These are phyloP conservation scores for Aureobasidium sp. DNA, from an alignment of 2,329 filamentous ascomycete genomes.

Conservation along the genomic window DNA sequence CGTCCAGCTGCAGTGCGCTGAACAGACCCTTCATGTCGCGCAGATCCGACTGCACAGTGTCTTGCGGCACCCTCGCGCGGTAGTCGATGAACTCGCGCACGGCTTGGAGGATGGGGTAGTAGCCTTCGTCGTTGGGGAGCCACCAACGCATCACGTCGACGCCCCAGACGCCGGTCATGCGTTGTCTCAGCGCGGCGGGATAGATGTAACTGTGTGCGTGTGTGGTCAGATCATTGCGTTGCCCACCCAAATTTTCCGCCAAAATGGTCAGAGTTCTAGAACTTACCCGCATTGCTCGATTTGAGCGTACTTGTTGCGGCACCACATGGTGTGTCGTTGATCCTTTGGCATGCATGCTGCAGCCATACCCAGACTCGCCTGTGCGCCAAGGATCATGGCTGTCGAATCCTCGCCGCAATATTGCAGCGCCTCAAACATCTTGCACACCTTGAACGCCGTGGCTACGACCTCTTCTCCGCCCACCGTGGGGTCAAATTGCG, in stretches of 20 bases:
- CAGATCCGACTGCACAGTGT: conserved; percentile 22
- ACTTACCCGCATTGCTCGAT: conserved; percentile 74
- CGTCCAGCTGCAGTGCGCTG: conserved; percentile 31
- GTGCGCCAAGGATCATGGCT: conserved; percentile 64
- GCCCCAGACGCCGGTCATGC: conserved; percentile 70
- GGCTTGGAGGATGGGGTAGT: conserved; percentile 64
- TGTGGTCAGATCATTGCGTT: too few species aligned
- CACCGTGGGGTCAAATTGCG: conserved; percentile 43
- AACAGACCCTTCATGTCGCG: conserved; percentile 34
- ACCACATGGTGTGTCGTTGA: conserved; percentile 66
- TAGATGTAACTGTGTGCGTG: conserved; percentile 71
- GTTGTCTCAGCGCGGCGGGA: conserved; percentile 62
- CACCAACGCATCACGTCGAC: conserved; percentile 76
- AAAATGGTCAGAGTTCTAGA: background rate
- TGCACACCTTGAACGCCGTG: conserved; percentile 64
- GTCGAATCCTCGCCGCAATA: conserved; percentile 63
- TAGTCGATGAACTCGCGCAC: conserved; percentile 66
- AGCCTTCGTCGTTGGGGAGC: conserved; percentile 75
- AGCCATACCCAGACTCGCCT: conserved; percentile 69
- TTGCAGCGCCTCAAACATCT: conserved; percentile 72
- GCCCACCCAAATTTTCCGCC: too few species aligned
- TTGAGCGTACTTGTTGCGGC: conserved; percentile 67
- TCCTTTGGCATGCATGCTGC: conserved; percentile 75
- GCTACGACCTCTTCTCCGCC: conserved; percentile 47
- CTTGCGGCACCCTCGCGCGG: conserved; percentile 23